A percentile compares a stretch with the other conserved stretches of the same genome.
These are phyloP conservation scores for Diaporthe nobilis DNA, from an alignment of 2,329 filamentous ascomycete genomes.

Conservation along the genomic window DNA sequence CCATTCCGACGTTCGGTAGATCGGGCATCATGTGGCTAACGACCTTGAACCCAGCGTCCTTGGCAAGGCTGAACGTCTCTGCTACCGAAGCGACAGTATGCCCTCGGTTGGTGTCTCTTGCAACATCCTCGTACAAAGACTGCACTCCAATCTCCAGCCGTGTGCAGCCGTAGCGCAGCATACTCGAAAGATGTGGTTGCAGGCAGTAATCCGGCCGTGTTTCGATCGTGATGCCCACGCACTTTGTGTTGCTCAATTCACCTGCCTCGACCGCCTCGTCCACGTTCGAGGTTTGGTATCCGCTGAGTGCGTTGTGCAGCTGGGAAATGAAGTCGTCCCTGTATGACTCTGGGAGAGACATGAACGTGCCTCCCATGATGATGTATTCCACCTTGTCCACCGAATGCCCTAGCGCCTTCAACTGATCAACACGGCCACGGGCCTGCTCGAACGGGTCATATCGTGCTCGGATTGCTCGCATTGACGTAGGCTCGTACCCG, in stretches of 20 bases:
- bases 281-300: slow-evolving; percentile 93
- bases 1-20: slow-evolving; percentile 97
- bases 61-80: slow-evolving; percentile 96
- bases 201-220: slow-evolving; percentile 97
- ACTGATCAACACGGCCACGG: slow-evolving; percentile 93
- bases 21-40: slow-evolving; percentile 99
- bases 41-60: slow-evolving; percentile 98
- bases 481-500: slow-evolving; percentile 97
- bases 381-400: slow-evolving; percentile 99
- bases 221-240: slow-evolving; percentile 98
- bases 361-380: slow-evolving; percentile 99
- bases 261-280: slow-evolving; percentile 95
- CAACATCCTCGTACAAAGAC: slow-evolving; percentile 97
- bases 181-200: slow-evolving; percentile 93
- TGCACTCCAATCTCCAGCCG: slow-evolving; percentile 95
- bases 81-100: slow-evolving; percentile 96
- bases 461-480: slow-evolving; percentile 95
- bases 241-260: slow-evolving; percentile 97
- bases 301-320: slow-evolving; percentile 95
- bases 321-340: slow-evolving; percentile 95
- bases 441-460: slow-evolving; percentile 99
- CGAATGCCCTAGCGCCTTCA: slow-evolving; percentile 94
- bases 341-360: slow-evolving; percentile 93
- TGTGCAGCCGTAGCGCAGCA: slow-evolving; percentile 98
- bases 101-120: slow-evolving; percentile 96